phyloP scores from a whole-genome alignment of 305 asterid genomes.

The Fraxinus latifolia region DNA sequence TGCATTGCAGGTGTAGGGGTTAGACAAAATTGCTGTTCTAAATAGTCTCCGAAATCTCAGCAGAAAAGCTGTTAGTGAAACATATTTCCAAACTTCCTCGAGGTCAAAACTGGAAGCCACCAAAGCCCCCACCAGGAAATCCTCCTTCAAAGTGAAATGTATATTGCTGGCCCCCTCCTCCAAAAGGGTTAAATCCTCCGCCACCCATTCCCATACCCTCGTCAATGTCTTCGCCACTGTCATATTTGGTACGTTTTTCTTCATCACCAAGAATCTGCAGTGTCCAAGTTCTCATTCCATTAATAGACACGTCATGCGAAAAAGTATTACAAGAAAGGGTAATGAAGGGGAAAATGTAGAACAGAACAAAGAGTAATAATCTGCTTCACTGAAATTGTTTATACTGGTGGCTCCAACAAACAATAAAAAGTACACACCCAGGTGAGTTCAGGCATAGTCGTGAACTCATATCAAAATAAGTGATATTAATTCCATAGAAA shows the following conservation, averaged over 20 bases:
- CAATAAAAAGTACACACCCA: not conserved
- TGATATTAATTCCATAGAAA: not conserved
- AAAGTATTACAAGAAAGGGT: not conserved
- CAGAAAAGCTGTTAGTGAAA: not conserved
- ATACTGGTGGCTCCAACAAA: not conserved
- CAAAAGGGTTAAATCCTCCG: constrained; percentile 3
- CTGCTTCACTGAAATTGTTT: not conserved
- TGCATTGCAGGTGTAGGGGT: not conserved
- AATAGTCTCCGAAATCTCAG: not conserved
- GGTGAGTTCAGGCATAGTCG: not conserved
- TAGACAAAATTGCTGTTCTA: not conserved
- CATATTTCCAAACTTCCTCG: not conserved
- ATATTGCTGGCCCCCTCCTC: constrained; percentile 1
- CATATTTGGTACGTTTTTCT: constrained; percentile 1
- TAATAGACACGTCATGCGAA: not conserved
- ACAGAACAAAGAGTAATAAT: not conserved
- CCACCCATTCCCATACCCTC: constrained; percentile 10
- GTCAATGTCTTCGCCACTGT: not conserved
- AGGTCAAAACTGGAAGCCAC: not conserved
- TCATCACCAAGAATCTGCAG: constrained; percentile 3
- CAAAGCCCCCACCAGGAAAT: constrained; percentile 5
- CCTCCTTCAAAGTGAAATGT: constrained; percentile 6
- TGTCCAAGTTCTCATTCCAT: not conserved
- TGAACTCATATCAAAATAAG: not conserved
- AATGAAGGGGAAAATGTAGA: not conserved